A percentile compares a stretch with the other conserved stretches of the same genome.
Conservation (phyloP, 345 rosid species). For the Hypericum androsaemum region DNA sequence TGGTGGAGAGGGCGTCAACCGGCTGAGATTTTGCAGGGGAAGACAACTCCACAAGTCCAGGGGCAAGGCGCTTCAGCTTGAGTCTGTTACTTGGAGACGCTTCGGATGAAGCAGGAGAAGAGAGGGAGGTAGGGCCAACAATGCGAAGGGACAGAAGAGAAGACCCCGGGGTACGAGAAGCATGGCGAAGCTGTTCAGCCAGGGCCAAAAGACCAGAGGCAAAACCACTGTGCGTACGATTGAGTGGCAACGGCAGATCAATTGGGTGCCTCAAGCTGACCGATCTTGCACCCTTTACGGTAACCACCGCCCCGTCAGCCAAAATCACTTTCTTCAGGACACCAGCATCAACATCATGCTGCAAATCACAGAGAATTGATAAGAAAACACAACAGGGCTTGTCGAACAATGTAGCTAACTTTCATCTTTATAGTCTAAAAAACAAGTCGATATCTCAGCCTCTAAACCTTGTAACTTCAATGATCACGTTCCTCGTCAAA, state of each 20-base stretch:
- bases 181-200: slow-evolving; percentile 67
- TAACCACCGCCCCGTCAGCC: slow-evolving; percentile 86
- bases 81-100: slow-evolving; percentile 44
- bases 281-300: slow-evolving; percentile 92
- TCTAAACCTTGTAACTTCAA: too few species aligned
- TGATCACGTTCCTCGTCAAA: too few species aligned
- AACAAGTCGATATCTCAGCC: too few species aligned
- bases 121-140: slow-evolving; percentile 77
- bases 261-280: slow-evolving; percentile 79
- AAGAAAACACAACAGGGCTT: not conserved
- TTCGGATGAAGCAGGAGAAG: slow-evolving; percentile 43
- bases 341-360: slow-evolving; percentile 98
- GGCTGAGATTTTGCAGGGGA: slow-evolving; percentile 31
- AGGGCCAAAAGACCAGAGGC: slow-evolving; percentile 84
- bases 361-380: slow-evolving; percentile 16
- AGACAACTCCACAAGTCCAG: slow-evolving; percentile 78
- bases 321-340: slow-evolving; percentile 77
- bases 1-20: slow-evolving; percentile 25
- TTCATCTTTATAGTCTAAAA: too few species aligned
- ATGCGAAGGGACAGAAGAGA: slow-evolving; percentile 74
- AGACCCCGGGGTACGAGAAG: slow-evolving; percentile 31
- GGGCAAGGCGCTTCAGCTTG: slow-evolving; percentile 83
- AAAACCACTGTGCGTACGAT: slow-evolving; percentile 41
- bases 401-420: not conserved
- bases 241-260: slow-evolving; percentile 75